Evolutionary conservation across 257 asterid genomes (phyloP), one percentile per base, ranked within the genome.

Genomic region (Coffea eugenioides): DNA sequence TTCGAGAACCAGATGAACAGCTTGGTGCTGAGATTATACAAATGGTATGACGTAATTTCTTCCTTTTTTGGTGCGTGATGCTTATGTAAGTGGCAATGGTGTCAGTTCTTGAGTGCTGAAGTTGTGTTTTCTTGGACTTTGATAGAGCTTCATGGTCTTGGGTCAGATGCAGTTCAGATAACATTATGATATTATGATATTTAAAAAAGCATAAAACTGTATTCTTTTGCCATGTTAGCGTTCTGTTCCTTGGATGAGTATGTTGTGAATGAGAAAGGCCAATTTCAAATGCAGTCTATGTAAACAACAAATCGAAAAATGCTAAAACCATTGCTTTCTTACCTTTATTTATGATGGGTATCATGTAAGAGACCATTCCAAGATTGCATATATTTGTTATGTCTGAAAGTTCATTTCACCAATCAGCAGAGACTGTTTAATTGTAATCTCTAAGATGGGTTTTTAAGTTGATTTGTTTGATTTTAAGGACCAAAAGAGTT

Each of bases 21-120:
- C 89, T 91, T 69, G 99, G 99, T 81, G 98, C 99, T 48, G 97
- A 91, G 85, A 91, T 95, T 84, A 89, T 95, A 80, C 91, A 87
- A 85, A 83, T 20, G 93, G 99, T 95, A 83, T 62, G 91, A 67
- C 82, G 15, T 78, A 54, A 73, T 74, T 66, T 54, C 6, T 39
- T 10, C 36, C 59, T 46, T 23, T 9, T 41, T 69, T 51, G 23
- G 21, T 20, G 3, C 21, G 39, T 61, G n/a, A 54, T 77, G 34
- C n/a, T 27, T 46, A 3, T 83, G 36, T 72, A 46, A 71, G 16
- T 61, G 51, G 41, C 31, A 25, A n/a, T 43, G 25, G 59, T 66
- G 27, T 18, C 48, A 64, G 27, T 54, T 75, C 34, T 31, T n/a
- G 20, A 48, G 36, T 64, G 36, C 25, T 25, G 6, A 45, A 66